Base-by-base conservation (phyloP, 176 grass and related monocot species). In the Bothriochloa decipiens region DNA sequence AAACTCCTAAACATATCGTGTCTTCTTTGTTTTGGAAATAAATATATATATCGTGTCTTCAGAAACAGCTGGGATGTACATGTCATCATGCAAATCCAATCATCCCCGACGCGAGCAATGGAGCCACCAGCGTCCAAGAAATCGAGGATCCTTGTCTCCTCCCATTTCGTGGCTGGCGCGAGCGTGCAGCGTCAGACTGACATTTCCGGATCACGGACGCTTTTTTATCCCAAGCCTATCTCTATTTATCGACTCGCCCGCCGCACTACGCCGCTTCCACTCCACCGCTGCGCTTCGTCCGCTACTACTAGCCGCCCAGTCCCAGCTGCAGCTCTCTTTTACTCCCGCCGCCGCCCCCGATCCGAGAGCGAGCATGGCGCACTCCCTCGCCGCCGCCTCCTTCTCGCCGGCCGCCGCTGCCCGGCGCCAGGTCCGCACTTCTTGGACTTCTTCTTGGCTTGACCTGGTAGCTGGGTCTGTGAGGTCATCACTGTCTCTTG, bases 281-380 rank as follows among this genome's bases (percentile, higher is more conserved):
- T 58, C 53, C 53, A 58, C 53, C 35, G 26, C 81, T 65, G n/a
- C 39, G 35, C 27, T 68, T 63, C 76, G 37, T 84, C 87, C 71
- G 12, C 70, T 27, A 1, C 70, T 58, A 52, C 68, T 11, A 17
- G 39, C 73, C 58, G 33, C 68, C 35, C 67, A 42, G 18, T 7
- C 26, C 66, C 43, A 45, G 42, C 42, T 45, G 37, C 22, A 35
- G 65, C 32, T 35, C 14, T 8, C 41, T 42, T 2, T 20, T 8
- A 42, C 75, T 84, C 66, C 33, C 35, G 35, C 70, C 4, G 68
- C 73, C 42, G 40, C 29, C 79, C 39, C 74, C 65, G 53, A 81
- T 81, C 79, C 70, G 41, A 69, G 53, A 61, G 42, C 17, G 29
- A 81, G 77, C 84, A 90, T 90, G 88, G 80, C 88, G 47, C 88